Evolutionary conservation across 2,329 filamentous ascomycete species (phyloP).

Genomic region (Orbilia brochopaga): DNA sequence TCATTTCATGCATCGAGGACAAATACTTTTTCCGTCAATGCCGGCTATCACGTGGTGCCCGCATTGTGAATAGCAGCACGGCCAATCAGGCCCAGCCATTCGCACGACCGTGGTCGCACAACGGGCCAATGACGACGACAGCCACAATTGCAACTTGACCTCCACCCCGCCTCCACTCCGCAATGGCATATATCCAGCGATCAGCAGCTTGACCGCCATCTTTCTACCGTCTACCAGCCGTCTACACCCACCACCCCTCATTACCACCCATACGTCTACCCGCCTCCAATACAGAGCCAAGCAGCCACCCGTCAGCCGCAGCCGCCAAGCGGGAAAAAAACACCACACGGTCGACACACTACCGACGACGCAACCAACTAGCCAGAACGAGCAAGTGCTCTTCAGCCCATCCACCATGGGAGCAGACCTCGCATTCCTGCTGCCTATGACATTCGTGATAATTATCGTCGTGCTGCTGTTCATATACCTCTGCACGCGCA

Average conservation of each 20-base stretch:
- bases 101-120: constrained; percentile 12
- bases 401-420: constrained; percentile 22
- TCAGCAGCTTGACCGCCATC: too few relatives aligned
- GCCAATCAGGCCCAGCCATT: constrained; percentile 22
- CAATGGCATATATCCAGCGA: background rate
- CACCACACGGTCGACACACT: too few relatives aligned
- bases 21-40: background rate
- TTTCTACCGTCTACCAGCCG: too few relatives aligned
- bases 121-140: background rate
- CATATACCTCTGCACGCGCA: constrained; percentile 47
- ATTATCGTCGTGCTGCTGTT: constrained; percentile 41
- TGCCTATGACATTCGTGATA: constrained; percentile 41
- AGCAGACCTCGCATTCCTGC: constrained; percentile 28
- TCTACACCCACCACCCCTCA: too few relatives aligned
- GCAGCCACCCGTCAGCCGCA: too few relatives aligned
- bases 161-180: background rate
- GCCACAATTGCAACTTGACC: background rate
- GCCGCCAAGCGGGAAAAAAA: too few relatives aligned
- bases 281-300: too few relatives aligned
- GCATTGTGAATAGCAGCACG: background rate
- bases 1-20: too few relatives aligned
- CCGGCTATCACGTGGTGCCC: constrained; percentile 11
- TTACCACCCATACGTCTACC: too few relatives aligned
- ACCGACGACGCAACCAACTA: background rate
- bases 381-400: too few relatives aligned